Conservation (phyloP, 176 grass and related monocot genomes). For the Carex cristatella region DNA sequence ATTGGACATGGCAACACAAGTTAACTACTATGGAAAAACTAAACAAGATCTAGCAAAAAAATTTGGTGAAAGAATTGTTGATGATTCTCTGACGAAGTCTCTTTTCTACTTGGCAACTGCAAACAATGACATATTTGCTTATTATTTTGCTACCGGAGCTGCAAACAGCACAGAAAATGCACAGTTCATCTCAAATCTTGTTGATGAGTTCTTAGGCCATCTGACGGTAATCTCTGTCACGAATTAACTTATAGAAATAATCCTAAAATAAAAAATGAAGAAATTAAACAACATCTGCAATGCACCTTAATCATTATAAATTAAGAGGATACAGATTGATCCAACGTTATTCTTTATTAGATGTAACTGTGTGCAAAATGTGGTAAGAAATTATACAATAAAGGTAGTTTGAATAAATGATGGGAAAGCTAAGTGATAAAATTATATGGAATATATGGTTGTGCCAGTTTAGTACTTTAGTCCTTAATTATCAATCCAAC, state of each 20-base stretch:
- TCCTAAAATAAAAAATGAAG: too few species aligned
- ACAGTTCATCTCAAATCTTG: constrained; percentile 8
- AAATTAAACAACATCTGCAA: too few species aligned
- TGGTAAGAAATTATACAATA: too few species aligned
- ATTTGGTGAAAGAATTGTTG: not conserved
- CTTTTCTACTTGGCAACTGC: constrained; percentile 23
- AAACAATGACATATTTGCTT: constrained; percentile 29
- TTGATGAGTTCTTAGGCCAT: constrained; percentile 17
- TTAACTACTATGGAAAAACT: constrained; percentile 16
- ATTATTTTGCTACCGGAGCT: not conserved
- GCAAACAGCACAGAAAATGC: not conserved
- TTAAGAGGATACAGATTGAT: too few species aligned
- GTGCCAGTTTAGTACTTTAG: not conserved
- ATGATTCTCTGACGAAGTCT: constrained; percentile 16
- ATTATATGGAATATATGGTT: not conserved
- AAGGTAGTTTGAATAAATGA: too few species aligned
- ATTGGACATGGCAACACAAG: constrained; percentile 17
- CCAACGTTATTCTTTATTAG: too few species aligned
- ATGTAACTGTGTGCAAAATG: too few species aligned
- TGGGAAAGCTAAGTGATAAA: not conserved
- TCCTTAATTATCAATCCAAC: not conserved
- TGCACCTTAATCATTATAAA: too few species aligned
- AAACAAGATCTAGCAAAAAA: not conserved
- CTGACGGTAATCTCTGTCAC: constrained; percentile 15
- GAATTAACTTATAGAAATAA: too few species aligned